These are phyloP conservation scores for Chrysoporthe puriensis DNA, from an alignment of 2,329 filamentous ascomycete species.

Conservation along the genomic window DNA sequence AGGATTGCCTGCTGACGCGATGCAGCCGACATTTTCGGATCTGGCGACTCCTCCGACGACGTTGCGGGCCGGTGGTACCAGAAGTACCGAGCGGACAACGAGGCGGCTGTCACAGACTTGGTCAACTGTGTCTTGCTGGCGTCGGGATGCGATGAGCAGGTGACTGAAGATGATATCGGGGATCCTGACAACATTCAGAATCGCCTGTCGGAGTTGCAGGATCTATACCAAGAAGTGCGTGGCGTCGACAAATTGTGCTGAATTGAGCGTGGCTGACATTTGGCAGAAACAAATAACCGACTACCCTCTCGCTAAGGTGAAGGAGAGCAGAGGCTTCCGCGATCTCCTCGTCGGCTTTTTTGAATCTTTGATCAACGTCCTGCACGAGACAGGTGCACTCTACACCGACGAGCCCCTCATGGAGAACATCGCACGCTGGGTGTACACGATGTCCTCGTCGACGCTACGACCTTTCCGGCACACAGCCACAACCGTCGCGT, in stretches of 20 bases:
- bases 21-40: constrained; percentile 66
- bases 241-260: too few species aligned
- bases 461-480: constrained; percentile 88
- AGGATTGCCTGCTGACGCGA: constrained; percentile 33
- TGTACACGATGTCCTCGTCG: constrained; percentile 88
- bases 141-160: constrained; percentile 78
- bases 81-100: constrained; percentile 58
- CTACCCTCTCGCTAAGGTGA: constrained; percentile 85
- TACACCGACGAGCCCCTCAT: constrained; percentile 78
- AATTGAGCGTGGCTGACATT: constrained; percentile 27
- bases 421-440: constrained; percentile 89
- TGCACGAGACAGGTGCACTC: constrained; percentile 81
- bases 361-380: constrained; percentile 71
- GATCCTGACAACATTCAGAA: constrained; percentile 86
- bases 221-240: constrained; percentile 78
- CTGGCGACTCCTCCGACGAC: constrained; percentile 58
- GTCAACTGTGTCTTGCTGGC: constrained; percentile 71
- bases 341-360: constrained; percentile 80
- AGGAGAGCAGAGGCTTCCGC: constrained; percentile 77
- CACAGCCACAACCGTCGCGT: constrained; percentile 83
- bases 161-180: constrained; percentile 81
- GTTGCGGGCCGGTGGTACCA: constrained; percentile 65
- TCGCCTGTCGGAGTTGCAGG: constrained; percentile 81
- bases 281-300: constrained; percentile 75
- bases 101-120: constrained; percentile 61